phyloP scores from a whole-genome alignment of 352 stramenopile genomes.

The Salisapilia sapeloensis region DNA sequence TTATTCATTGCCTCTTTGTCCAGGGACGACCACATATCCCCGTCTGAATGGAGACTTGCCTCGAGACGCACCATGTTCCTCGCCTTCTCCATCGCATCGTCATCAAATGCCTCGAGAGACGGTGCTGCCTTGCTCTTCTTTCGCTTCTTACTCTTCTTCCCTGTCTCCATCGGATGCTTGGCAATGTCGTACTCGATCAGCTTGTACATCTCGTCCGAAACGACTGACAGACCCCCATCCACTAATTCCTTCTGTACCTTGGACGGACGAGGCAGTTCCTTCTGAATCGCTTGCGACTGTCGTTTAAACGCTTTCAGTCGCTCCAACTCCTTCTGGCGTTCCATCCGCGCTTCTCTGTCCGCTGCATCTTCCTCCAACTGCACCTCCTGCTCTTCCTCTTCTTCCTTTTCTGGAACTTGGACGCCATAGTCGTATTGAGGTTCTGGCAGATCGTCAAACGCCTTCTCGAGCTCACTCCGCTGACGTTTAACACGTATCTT shows the following conservation, averaged over 20 bases:
- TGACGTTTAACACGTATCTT: constrained; percentile 38
- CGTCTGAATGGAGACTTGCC: constrained; percentile 18
- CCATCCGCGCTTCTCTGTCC: constrained; percentile 49
- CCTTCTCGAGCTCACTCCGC: constrained; percentile 32
- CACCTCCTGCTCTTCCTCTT: constrained; percentile 17
- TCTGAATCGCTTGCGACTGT: constrained; percentile 48
- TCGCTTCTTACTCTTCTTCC: constrained; percentile 17
- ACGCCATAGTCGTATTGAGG: constrained; percentile 78
- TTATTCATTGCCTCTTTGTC: constrained; percentile 5
- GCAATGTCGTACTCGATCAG: constrained; percentile 46
- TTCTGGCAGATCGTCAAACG: constrained; percentile 57
- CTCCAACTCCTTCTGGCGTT: constrained; percentile 22
- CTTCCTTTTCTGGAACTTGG: constrained; percentile 34
- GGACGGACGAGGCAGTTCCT: constrained; percentile 42
- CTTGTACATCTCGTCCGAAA: constrained; percentile 42
- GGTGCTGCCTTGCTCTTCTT: constrained; percentile 38
- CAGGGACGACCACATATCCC: constrained; percentile 20
- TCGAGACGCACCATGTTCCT: constrained; percentile 71
- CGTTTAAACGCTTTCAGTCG: constrained; percentile 40
- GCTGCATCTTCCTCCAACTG: constrained; percentile 62
- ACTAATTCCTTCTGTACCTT: constrained; percentile 37
- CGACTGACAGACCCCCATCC: constrained; percentile 13
- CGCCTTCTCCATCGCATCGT: constrained; percentile 43
- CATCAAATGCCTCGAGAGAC: constrained; percentile 22
- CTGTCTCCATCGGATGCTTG: constrained; percentile 19